Evolutionary conservation across 2,329 filamentous ascomycete genomes (phyloP).

Genomic region (Davidsoniella australis): DNA sequence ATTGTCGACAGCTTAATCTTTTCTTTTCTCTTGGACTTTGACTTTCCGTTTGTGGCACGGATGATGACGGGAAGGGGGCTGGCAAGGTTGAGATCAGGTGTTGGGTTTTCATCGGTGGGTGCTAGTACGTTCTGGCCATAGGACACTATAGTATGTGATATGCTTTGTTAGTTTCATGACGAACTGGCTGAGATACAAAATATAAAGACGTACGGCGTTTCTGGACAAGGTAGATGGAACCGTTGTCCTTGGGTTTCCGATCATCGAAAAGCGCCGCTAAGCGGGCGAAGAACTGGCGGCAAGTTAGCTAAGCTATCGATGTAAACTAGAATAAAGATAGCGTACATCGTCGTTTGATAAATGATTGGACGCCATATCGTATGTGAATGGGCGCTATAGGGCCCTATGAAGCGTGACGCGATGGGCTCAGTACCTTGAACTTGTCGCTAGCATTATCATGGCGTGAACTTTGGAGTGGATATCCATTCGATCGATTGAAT

Average conservation of each 20-base stretch:
- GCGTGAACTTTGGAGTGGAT: background rate
- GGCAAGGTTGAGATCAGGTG: constrained; percentile 42
- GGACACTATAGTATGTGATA: constrained; percentile 22
- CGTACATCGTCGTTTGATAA: constrained; percentile 44
- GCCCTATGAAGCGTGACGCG: too few relatives aligned
- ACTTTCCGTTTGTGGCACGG: constrained; percentile 68
- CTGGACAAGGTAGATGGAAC: constrained; percentile 57
- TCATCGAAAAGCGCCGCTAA: constrained; percentile 43
- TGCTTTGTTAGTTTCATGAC: background rate
- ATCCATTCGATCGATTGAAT: background rate
- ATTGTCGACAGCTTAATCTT: constrained; percentile 70
- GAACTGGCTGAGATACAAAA: too few relatives aligned
- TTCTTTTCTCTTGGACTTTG: constrained; percentile 34
- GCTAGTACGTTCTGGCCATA: constrained; percentile 27
- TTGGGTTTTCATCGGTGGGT: constrained; percentile 29
- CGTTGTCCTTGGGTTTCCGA: constrained; percentile 52
- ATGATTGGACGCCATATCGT: constrained; percentile 19
- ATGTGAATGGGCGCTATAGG: background rate
- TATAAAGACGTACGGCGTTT: constrained; percentile 45
- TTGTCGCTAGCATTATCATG: background rate
- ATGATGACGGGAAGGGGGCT: constrained; percentile 57
- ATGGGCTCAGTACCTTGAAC: too few relatives aligned
- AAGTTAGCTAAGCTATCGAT: background rate
- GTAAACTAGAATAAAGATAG: background rate
- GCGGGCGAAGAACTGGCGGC: constrained; percentile 5